Base-by-base conservation (phyloP, 306 rosid genomes). In the Fragaria vesca region DNA sequence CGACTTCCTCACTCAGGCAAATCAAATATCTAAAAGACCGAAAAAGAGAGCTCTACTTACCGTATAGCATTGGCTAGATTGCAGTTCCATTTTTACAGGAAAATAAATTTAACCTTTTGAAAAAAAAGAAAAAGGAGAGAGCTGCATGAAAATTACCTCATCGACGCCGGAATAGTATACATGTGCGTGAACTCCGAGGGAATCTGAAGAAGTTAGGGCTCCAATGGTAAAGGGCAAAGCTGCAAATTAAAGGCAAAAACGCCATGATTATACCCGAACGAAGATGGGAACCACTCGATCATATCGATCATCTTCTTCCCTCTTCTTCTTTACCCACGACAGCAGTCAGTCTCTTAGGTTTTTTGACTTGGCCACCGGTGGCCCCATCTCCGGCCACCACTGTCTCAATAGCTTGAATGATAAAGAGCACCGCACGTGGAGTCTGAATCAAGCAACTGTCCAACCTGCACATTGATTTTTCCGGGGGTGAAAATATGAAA, bases 381-480 rank as follows among this genome's bases (percentile, higher is more conserved):
- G 93, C 88, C 36, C 93, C 89, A 86, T 61, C 80, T 71, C 80
- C 75, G 88, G 89, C 85, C 86, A 85, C 89, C 88, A 76, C 83
- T 79, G 88, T 88, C 90, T 90, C 81, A 82, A 81, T 61, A 95
- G 83, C 84, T 76, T 90, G 96, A 88, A 88, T 86, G 91, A 87
- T 86, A 88, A 87, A 86, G 84, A 88, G 88, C 89, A 87, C 91
- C 92, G 84, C 93, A 83, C 89, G 93, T 86, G 91, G 94, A 87
- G 86, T 88, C 97, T 87, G 90, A 82, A 90, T 87, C 97, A 93
- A 87, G 93, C 78, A 83, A 78, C 96, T 86, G 89, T 88, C 90
- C 89, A 89, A 86, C 89, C 80, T 24, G 26, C 26, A 85, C 87
- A 83, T 67, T 46, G 12, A 58, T 46, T 15, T 57, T 74, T 18